Base-by-base conservation (phyloP, 73 alveolate genomes). In the Tetrahymena thermophila region DNA sequence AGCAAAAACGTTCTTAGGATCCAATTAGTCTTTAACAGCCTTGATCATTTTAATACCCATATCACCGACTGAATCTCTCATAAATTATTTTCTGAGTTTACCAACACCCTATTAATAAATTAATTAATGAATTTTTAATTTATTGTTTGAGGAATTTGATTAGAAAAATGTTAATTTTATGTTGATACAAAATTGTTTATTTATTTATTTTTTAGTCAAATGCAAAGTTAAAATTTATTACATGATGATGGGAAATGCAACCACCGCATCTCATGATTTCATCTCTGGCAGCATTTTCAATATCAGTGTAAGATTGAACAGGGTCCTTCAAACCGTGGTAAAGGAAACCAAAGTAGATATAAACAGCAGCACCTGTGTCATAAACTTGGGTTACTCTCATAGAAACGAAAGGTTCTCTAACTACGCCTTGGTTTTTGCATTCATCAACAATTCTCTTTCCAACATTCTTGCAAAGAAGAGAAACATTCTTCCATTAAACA, bases 221-320 rank as follows among this genome's bases (percentile, higher is more conserved):
- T 57, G 0, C 2, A 57, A 85, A 37, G 5, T 8, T 9, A 50
- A 21, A 19, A 11, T 50, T 11, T 17, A 11, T 95, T 85, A 99
- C 99, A 94, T 98, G 99, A 97, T 98, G 99, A 94, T 98, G 99
- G 40, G 98, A 96, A 19, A 98, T 38, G 35, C 98, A 93, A 34
- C 99, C 99, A 21, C 99, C 99, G 93, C 95, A 55, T 94, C 94
- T 96, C 96, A 98, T 44, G 43, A 98, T 96, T 85, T 96, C 99
- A 17, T 98, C 99, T 96, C 99, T 98, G 42, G 99, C 98, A n/a
- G 96, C 98, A 55, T 98, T 97, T 89, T 98, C 99, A 34, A 98
- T 96, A 43, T 96, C 98, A 35, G 96, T 93, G 95, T 97, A 98
- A 10, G 96, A 97, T 89, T 94, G 71, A 43, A 98, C 96, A 23